phyloP scores from a whole-genome alignment of 2,329 filamentous ascomycete species.

The Alternaria sp. region DNA sequence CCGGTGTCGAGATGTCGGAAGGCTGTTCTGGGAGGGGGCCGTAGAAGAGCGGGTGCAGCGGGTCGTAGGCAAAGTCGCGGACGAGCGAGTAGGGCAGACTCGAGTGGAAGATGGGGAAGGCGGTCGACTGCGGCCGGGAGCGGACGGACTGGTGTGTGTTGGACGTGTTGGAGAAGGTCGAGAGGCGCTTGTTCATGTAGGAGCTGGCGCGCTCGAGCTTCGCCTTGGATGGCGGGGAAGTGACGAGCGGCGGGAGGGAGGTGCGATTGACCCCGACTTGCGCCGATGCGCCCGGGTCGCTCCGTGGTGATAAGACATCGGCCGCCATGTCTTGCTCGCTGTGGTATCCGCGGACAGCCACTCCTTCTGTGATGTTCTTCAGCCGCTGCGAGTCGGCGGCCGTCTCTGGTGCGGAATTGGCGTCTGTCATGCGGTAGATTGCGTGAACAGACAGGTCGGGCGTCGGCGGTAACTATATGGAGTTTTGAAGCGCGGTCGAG shows the following conservation, averaged over 20 bases:
- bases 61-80: conserved; percentile 92
- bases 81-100: conserved; percentile 88
- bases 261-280: conserved; percentile 48
- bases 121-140: conserved; percentile 80
- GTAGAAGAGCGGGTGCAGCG: conserved; percentile 86
- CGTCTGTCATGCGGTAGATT: conserved; percentile 42
- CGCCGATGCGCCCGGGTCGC: conserved; percentile 37
- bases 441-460: conserved; percentile 5
- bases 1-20: conserved; percentile 85
- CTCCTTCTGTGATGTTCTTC: conserved; percentile 38
- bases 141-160: conserved; percentile 53
- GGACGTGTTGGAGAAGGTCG: conserved; percentile 72
- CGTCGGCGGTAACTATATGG: conserved; percentile 27
- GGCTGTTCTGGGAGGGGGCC: conserved; percentile 81
- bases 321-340: conserved; percentile 44
- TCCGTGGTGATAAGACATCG: conserved; percentile 45
- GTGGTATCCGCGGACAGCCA: conserved; percentile 30
- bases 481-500: conserved; percentile 5
- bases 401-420: conserved; percentile 18
- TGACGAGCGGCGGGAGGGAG: conserved; percentile 58
- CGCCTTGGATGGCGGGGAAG: conserved; percentile 56
- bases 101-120: conserved; percentile 83
- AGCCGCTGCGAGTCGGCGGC: conserved; percentile 36
- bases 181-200: conserved; percentile 80
- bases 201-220: conserved; percentile 69